These are phyloP conservation scores for Pythium angustatum DNA, from an alignment of 352 stramenopile species.

Conservation along the genomic window DNA sequence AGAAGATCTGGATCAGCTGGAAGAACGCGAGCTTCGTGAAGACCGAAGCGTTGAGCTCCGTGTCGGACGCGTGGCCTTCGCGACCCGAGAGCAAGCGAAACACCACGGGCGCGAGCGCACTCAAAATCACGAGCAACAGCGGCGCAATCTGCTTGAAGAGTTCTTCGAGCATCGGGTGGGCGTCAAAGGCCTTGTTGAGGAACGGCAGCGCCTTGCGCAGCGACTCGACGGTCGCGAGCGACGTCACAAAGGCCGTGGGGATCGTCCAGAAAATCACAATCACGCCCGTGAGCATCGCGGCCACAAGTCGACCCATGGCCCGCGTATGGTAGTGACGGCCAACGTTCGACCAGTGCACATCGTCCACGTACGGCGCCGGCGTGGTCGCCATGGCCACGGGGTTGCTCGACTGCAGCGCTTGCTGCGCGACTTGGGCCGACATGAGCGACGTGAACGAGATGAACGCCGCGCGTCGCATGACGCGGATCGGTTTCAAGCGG, in stretches of 20 bases:
- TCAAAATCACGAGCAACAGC: slow-evolving; percentile 60
- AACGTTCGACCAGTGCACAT: slow-evolving; percentile 83
- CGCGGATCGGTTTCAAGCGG: slow-evolving; percentile 50
- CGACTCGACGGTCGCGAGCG: slow-evolving; percentile 67
- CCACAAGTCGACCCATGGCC: slow-evolving; percentile 49
- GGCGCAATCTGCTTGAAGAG: slow-evolving; percentile 75
- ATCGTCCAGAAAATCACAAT: slow-evolving; percentile 88
- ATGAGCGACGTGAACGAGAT: slow-evolving; percentile 78
- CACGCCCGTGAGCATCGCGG: slow-evolving; percentile 46
- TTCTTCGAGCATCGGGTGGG: slow-evolving; percentile 58
- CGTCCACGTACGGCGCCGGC: slow-evolving; percentile 54
- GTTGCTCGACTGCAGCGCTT: slow-evolving; percentile 63
- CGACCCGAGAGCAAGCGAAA: slow-evolving; percentile 64
- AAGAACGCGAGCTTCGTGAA: slow-evolving; percentile 84
- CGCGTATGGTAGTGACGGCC: slow-evolving; percentile 55
- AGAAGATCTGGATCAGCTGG: slow-evolving; percentile 84
- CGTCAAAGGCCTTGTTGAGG: slow-evolving; percentile 60
- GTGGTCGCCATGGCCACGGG: slow-evolving; percentile 52
- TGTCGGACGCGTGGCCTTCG: slow-evolving; percentile 71
- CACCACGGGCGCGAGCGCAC: slow-evolving; percentile 57
- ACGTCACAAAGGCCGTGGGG: slow-evolving; percentile 75
- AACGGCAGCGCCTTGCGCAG: slow-evolving; percentile 62
- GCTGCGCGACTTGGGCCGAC: slow-evolving; percentile 69
- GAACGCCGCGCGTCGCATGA: slow-evolving; percentile 73
- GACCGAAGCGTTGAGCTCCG: slow-evolving; percentile 57